A percentile compares a stretch with the other conserved stretches of the same genome.
phyloP scores from a whole-genome alignment of 805 yeast species.

The Grigorovia transvaalensis region DNA sequence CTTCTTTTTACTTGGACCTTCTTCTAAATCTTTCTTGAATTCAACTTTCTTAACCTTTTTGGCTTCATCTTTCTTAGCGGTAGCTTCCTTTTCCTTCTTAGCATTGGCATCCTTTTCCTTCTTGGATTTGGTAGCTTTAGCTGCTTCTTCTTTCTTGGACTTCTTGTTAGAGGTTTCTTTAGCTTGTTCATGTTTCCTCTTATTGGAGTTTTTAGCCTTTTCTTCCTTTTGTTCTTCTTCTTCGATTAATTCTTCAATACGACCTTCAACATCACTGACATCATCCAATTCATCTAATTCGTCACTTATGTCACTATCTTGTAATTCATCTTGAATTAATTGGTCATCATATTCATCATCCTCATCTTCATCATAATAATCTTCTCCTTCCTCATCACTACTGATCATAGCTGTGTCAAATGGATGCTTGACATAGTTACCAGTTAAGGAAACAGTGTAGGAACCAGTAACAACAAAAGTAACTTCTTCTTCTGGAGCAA shows the following conservation, averaged over 20 bases:
- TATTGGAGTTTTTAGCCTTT: constrained; percentile 33
- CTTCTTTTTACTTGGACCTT: constrained; percentile 67
- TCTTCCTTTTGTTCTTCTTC: constrained; percentile 56
- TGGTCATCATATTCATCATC: constrained; percentile 34
- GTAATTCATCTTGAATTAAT: constrained; percentile 42
- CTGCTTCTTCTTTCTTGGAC: constrained; percentile 12
- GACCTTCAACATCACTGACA: constrained; percentile 59
- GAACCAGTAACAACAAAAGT: constrained; percentile 94
- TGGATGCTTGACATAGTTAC: constrained; percentile 96
- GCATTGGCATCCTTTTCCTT: constrained; percentile 22
- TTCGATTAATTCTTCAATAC: constrained; percentile 65
- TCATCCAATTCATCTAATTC: constrained; percentile 44
- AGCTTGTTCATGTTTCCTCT: constrained; percentile 58
- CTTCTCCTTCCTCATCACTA: constrained; percentile 40
- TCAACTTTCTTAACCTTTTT: constrained; percentile 65
- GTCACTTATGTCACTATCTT: constrained; percentile 49
- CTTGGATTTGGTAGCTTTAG: not conserved
- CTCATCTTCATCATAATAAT: constrained; percentile 13
- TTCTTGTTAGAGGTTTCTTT: constrained; percentile 66
- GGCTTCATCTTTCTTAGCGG: constrained; percentile 25
- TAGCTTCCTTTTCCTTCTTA: constrained; percentile 21
- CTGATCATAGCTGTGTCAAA: constrained; percentile 44
- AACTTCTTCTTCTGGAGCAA: constrained; percentile 89
- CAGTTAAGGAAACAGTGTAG: constrained; percentile 81
- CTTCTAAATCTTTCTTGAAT: constrained; percentile 84